These are phyloP conservation scores for Sphenostylis stenocarpa DNA, from an alignment of 306 rosid genomes.

Conservation along the genomic window DNA sequence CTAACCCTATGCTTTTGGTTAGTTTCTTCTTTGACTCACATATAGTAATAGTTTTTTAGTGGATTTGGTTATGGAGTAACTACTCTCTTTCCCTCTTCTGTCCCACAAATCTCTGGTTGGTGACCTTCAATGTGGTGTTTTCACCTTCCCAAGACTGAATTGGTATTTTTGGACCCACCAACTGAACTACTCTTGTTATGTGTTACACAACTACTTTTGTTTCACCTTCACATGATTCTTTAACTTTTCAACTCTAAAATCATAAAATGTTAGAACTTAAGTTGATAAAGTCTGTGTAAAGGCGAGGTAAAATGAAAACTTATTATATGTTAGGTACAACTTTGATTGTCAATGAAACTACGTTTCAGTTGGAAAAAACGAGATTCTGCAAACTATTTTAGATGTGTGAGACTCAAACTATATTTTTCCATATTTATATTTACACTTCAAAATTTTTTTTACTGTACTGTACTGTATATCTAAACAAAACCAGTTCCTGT, in stretches of 20 bases:
- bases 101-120: slow-evolving; percentile 34
- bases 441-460: too few species aligned
- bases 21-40: slow-evolving; percentile 9
- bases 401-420: too few species aligned
- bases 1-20: slow-evolving; percentile 26
- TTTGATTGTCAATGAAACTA: too few species aligned
- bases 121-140: slow-evolving; percentile 22
- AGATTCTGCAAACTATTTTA: too few species aligned
- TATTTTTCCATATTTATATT: too few species aligned
- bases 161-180: slow-evolving; percentile 26
- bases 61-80: slow-evolving; percentile 12
- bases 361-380: too few species aligned
- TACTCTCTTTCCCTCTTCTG: not conserved
- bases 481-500: too few species aligned
- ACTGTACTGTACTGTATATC: too few species aligned
- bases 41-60: not conserved
- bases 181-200: slow-evolving; percentile 4
- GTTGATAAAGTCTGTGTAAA: not conserved
- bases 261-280: not conserved
- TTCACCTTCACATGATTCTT: not conserved
- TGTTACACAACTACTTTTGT: not conserved
- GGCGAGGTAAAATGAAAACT: too few species aligned
- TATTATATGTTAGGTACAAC: too few species aligned
- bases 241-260: not conserved
- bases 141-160: slow-evolving; percentile 19